Conservation (phyloP, 768 basidiomycete species). For the Lentinula edodes region DNA sequence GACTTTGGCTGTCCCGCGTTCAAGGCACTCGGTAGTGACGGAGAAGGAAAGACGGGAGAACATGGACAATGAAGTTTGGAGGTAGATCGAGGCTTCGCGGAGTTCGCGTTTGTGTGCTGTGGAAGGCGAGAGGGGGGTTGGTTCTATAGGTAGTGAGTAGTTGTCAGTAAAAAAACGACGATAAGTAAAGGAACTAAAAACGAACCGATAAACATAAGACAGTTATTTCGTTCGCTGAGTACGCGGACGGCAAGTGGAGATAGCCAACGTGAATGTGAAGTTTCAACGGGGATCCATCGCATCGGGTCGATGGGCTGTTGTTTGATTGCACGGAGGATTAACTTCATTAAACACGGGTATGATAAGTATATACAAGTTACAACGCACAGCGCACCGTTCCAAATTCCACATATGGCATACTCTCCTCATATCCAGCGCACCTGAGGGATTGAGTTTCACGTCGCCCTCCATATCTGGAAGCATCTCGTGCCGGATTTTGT, state of each 20-base stretch:
- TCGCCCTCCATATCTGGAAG: slow-evolving; percentile 5
- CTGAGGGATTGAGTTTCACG: not conserved
- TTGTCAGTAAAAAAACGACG: not conserved
- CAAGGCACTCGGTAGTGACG: not conserved
- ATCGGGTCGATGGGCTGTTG: not conserved
- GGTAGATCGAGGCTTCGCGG: slow-evolving; percentile 2
- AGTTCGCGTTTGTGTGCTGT: slow-evolving; percentile 1
- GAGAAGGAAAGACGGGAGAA: not conserved
- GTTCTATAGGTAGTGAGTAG: not conserved
- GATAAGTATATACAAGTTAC: not conserved
- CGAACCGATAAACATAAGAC: not conserved
- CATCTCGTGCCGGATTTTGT: slow-evolving; percentile 6
- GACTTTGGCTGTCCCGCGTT: not conserved
- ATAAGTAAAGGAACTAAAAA: not conserved
- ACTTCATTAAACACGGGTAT: not conserved
- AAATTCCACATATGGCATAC: slow-evolving; percentile 1
- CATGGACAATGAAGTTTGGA: not conserved
- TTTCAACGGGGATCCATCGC: not conserved
- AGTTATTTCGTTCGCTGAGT: not conserved
- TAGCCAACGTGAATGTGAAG: not conserved
- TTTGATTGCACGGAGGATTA: no score
- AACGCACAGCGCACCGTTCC: not conserved
- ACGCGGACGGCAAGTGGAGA: not conserved
- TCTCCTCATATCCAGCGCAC: not conserved
- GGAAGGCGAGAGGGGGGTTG: not conserved